Evolutionary conservation across 345 rosid genomes (phyloP).

Genomic region (Eucalyptus cladocalyx): DNA sequence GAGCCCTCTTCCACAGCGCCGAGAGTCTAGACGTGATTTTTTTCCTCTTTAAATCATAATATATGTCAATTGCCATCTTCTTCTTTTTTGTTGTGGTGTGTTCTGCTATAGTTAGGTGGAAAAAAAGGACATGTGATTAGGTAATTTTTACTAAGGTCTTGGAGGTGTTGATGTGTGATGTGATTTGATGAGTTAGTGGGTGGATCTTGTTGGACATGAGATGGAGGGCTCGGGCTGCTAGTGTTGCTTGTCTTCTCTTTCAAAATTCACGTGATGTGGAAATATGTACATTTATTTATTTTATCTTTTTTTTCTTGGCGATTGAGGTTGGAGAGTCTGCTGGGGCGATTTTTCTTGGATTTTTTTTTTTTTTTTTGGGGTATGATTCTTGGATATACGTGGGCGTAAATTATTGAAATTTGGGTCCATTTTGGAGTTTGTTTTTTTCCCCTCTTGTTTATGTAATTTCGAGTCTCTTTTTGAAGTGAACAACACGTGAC

Average conservation of each 20-base stretch:
- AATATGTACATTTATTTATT: neutral
- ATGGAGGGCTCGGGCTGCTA: neutral
- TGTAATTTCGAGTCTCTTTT: neutral
- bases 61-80: neutral
- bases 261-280: neutral
- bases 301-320: neutral
- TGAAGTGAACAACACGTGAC: neutral
- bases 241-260: neutral
- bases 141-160: neutral
- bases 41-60: neutral
- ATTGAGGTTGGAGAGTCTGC: neutral
- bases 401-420: neutral
- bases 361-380: neutral
- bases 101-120: neutral
- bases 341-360: neutral
- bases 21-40: neutral
- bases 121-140: neutral
- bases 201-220: neutral
- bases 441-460: neutral
- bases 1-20: conserved; percentile 13
- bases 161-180: neutral
- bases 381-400: neutral
- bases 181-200: neutral
- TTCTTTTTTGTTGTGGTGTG: neutral
- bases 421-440: neutral